phyloP scores from a whole-genome alignment of 345 rosid genomes.

The Ceriops decandra region DNA sequence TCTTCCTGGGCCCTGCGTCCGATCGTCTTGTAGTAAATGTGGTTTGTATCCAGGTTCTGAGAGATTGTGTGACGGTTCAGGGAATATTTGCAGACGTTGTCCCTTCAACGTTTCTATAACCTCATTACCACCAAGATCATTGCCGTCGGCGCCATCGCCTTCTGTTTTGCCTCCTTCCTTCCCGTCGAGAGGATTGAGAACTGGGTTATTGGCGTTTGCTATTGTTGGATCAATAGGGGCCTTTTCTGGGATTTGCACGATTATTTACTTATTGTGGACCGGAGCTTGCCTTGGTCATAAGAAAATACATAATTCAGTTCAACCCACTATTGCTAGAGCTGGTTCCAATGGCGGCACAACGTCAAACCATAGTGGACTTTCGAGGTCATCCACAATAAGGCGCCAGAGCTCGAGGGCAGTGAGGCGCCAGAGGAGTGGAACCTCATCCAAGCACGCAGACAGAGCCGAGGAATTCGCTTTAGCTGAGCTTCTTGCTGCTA shows the following conservation, averaged over 20 bases:
- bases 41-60: conserved; percentile 43
- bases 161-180: conserved; percentile 15
- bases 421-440: conserved; percentile 92
- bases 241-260: conserved; percentile 53
- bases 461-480: conserved; percentile 73
- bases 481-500: conserved; percentile 68
- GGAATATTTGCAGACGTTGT: conserved; percentile 51
- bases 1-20: conserved; percentile 79
- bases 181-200: conserved; percentile 39
- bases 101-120: conserved; percentile 13
- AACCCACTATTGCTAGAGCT: conserved; percentile 73
- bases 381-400: conserved; percentile 61
- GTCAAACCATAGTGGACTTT: conserved; percentile 53
- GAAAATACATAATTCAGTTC: conserved; percentile 91
- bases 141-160: not conserved
- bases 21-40: conserved; percentile 38
- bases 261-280: conserved; percentile 66
- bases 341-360: conserved; percentile 45
- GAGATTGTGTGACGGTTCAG: conserved; percentile 49
- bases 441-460: conserved; percentile 77
- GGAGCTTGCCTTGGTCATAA: conserved; percentile 75
- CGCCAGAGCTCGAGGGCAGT: conserved; percentile 73
- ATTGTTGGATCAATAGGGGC: conserved; percentile 71
- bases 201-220: conserved; percentile 64
- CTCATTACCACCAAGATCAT: conserved; percentile 1